Conservation (phyloP, 805 yeast species). For the Metschnikowia gruessii region DNA sequence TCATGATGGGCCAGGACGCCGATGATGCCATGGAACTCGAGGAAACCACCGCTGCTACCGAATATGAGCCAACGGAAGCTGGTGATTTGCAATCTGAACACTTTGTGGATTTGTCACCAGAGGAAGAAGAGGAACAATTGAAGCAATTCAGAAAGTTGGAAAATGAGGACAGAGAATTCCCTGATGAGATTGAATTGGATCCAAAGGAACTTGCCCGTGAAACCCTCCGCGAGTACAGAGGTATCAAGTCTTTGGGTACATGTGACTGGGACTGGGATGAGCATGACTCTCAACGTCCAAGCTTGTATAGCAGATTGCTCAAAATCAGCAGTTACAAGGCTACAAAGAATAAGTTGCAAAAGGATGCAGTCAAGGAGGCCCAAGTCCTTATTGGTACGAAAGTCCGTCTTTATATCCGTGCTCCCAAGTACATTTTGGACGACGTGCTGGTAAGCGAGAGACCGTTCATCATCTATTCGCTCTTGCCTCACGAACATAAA, state of each 20-base stretch:
- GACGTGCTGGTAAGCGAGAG: slow-evolving; percentile 40
- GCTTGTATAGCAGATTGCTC: slow-evolving; percentile 71
- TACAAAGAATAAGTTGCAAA: slow-evolving; percentile 63
- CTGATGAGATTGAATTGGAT: slow-evolving; percentile 87
- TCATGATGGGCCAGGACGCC: slow-evolving; percentile 35
- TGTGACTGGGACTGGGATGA: slow-evolving; percentile 90
- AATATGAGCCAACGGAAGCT: slow-evolving; percentile 46
- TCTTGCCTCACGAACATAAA: slow-evolving; percentile 84
- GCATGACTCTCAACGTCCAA: slow-evolving; percentile 69
- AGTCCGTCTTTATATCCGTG: slow-evolving; percentile 56
- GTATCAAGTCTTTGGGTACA: slow-evolving; percentile 75
- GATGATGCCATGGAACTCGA: slow-evolving; percentile 29
- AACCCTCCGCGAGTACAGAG: slow-evolving; percentile 75
- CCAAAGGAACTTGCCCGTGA: slow-evolving; percentile 77
- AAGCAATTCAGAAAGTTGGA: slow-evolving; percentile 64
- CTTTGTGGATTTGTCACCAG: slow-evolving; percentile 72
- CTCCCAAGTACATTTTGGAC: slow-evolving; percentile 48
- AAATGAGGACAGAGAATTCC: slow-evolving; percentile 86
- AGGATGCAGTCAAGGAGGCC: slow-evolving; percentile 50
- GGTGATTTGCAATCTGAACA: slow-evolving; percentile 44
- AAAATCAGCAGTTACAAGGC: slow-evolving; percentile 75
- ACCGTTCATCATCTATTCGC: slow-evolving; percentile 67
- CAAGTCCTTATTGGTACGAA: slow-evolving; percentile 55
- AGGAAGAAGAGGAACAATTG: slow-evolving; percentile 80
- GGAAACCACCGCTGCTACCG: slow-evolving; percentile 27